phyloP scores from a whole-genome alignment of 768 basidiomycete species.

The Podaxis carcinomalis region DNA sequence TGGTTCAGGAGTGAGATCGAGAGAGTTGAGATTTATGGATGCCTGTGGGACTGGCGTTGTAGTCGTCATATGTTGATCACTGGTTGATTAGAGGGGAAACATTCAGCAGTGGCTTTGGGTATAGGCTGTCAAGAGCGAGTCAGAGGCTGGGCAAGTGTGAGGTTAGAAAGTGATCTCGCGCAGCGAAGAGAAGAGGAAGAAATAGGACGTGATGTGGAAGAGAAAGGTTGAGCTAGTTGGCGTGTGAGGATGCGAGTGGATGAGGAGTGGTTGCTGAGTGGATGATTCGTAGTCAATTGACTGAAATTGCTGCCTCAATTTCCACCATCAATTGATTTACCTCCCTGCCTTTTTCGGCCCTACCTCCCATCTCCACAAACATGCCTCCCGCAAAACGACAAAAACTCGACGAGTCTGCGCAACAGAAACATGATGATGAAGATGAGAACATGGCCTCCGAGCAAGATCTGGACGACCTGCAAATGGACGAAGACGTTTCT shows the following conservation, averaged over 20 bases:
- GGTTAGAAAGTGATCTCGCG: background rate
- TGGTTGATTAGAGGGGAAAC: constrained; percentile 8
- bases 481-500: constrained; percentile 9
- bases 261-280: background rate
- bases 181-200: background rate
- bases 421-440: constrained; percentile 25
- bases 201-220: background rate
- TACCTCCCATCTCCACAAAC: constrained; percentile 5
- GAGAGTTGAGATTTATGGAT: constrained; percentile 20
- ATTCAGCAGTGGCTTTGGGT: background rate
- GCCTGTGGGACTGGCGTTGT: constrained; percentile 9
- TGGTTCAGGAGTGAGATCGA: constrained; percentile 69
- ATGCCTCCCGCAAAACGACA: constrained; percentile 56
- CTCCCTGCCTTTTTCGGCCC: constrained; percentile 4
- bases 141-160: background rate
- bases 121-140: background rate
- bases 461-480: constrained; percentile 14
- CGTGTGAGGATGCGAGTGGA: background rate
- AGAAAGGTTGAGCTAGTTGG: background rate
- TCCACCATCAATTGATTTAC: background rate
- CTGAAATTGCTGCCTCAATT: background rate
- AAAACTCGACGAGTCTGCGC: constrained; percentile 30
- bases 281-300: constrained; percentile 1
- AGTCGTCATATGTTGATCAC: constrained; percentile 4
- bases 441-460: constrained; percentile 9